Evolutionary conservation across 75 land plant genomes (phyloP).

Genomic region (Cunninghamia lanceolata): DNA sequence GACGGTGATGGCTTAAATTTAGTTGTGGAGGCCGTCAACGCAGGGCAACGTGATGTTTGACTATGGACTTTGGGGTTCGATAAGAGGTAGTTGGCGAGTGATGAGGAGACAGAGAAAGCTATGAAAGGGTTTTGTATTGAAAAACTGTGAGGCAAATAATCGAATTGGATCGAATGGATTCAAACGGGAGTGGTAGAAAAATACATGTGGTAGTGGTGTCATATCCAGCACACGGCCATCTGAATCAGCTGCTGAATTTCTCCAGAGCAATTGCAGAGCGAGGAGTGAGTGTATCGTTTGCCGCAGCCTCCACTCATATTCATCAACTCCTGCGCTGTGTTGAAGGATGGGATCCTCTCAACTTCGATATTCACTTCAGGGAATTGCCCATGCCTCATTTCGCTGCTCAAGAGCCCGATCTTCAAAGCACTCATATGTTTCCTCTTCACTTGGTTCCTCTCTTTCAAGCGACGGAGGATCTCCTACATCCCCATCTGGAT

Average conservation of each 20-base stretch:
- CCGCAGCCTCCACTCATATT: constrained; percentile 30
- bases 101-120: too few species aligned
- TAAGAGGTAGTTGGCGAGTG: too few species aligned
- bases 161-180: too few species aligned
- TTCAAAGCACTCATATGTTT: constrained; percentile 19
- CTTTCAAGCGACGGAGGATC: constrained; percentile 23
- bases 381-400: constrained; percentile 24
- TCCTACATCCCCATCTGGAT: constrained; percentile 16
- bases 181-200: too few species aligned
- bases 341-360: constrained; percentile 15
- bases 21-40: too few species aligned
- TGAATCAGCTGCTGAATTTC: constrained; percentile 37
- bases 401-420: constrained; percentile 20
- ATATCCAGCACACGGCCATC: constrained; percentile 43
- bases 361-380: constrained; percentile 23
- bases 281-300: constrained; percentile 24
- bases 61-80: too few species aligned
- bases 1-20: too few species aligned
- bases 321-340: constrained; percentile 24
- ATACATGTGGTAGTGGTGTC: constrained; percentile 30
- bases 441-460: constrained; percentile 25
- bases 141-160: too few species aligned
- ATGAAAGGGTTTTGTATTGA: too few species aligned
- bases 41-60: too few species aligned
- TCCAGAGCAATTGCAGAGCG: constrained; percentile 21